Base-by-base conservation (phyloP, 768 basidiomycete genomes). In the Ramaria sp. region DNA sequence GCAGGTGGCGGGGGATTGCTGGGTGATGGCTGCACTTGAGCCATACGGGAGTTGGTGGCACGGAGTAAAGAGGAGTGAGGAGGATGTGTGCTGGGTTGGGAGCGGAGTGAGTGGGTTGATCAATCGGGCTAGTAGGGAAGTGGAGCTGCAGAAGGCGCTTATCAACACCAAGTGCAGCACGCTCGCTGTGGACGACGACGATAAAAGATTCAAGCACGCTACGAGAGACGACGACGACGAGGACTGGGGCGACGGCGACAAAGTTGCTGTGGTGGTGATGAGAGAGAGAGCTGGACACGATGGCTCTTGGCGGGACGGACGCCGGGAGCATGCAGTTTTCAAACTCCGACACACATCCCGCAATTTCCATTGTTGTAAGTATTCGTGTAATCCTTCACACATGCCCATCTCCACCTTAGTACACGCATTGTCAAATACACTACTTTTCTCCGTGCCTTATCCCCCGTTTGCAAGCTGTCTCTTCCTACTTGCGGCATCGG, bases 1-100 rank as follows among this genome's bases (percentile, higher is more conserved):
- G 22, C 37, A 11, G 59, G 55, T 13, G 33, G 46, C 10, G 55
- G 46, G 24, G 55, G 46, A n/a, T 49, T 57, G n/a, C 3, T 22
- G 27, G 55, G 47, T 19, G 55, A 47, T 49, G 55, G 55, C 46
- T 48, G 55, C 19, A 57, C 55, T 47, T 57, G 55, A 48, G 55
- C 55, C 55, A 57, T 57, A 17, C n/a, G 42, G 42, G 42, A 43
- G 13, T 2, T 7, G n/a, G 17, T n/a, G n/a, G n/a, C n/a, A 4
- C 42, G 42, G 27, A 22, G 20, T 2, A 43, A 22, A 43, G 11
- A 43, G 13, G 20, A 43, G 42, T 13, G 42, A 22, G n/a, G 42
- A 43, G 42, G 42, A n/a, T n/a, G 42, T 22, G 20, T n/a, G n/a
- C 20, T 43, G 20, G n/a, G 42, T 43, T 43, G 42, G 42, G 5